A percentile compares a stretch with the other conserved stretches of the same genome.
Evolutionary conservation across 2,329 filamentous ascomycete species (phyloP).

Genomic region (Fusarium poae): DNA sequence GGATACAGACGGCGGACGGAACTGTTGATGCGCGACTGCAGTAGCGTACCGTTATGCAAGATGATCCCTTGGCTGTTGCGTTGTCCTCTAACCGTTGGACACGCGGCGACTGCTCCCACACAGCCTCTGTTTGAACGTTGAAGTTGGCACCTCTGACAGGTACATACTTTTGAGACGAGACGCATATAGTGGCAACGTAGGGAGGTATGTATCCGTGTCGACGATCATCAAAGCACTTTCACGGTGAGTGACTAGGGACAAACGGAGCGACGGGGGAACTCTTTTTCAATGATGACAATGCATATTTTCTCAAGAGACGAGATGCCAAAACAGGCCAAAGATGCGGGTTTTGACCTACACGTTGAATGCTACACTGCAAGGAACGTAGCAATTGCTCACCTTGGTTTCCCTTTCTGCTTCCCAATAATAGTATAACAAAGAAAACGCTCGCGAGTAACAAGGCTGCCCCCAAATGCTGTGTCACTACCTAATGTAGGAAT

Average conservation of each 20-base stretch:
- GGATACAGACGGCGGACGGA: conserved; percentile 8
- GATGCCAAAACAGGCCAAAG: conserved; percentile 19
- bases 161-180: not conserved
- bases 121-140: conserved; percentile 23
- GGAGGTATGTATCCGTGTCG: conserved; percentile 13
- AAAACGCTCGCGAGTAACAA: conserved; percentile 18
- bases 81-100: conserved; percentile 38
- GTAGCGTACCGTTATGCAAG: conserved; percentile 21
- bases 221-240: conserved; percentile 20
- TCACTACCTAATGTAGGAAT: conserved; percentile 43
- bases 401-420: not conserved
- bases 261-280: conserved; percentile 10
- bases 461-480: conserved; percentile 31
- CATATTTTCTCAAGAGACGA: conserved; percentile 15
- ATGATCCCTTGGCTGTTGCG: conserved; percentile 23
- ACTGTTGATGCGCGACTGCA: conserved; percentile 14
- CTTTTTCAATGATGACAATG: conserved; percentile 6
- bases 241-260: conserved; percentile 8
- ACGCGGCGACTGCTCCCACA: conserved; percentile 21
- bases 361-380: conserved; percentile 7
- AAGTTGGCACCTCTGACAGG: not conserved
- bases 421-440: not conserved
- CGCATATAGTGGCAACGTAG: conserved; percentile 8
- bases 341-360: conserved; percentile 6
- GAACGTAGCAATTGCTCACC: not conserved